These are phyloP conservation scores for Cetradonia linearis DNA, from an alignment of 495 filamentous ascomycete genomes.

Conservation along the genomic window DNA sequence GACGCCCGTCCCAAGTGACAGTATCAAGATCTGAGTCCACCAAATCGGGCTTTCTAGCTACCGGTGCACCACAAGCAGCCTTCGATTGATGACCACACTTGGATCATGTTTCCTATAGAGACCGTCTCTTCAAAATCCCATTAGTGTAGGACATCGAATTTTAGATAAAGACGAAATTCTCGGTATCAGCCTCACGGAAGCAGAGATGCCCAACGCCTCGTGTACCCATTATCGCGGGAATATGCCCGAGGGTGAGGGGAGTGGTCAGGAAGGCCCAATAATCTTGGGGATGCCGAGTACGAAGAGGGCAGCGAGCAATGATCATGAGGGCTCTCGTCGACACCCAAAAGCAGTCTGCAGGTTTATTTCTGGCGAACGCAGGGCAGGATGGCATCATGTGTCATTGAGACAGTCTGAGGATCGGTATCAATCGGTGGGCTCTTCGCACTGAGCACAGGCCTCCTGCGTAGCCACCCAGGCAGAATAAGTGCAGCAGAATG, in stretches of 20 bases:
- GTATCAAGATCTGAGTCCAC: neutral
- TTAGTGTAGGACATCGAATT: conserved; percentile 33
- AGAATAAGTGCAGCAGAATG: neutral
- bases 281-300: neutral
- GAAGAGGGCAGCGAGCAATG: neutral
- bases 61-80: conserved; percentile 30
- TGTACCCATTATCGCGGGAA: neutral
- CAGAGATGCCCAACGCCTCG: conserved; percentile 20
- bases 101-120: conserved; percentile 55
- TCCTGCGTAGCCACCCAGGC: neutral
- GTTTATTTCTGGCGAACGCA: neutral
- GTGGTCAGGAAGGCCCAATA: neutral
- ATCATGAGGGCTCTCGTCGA: conserved; percentile 5
- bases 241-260: neutral
- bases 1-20: neutral
- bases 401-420: neutral
- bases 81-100: conserved; percentile 51
- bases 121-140: conserved; percentile 49
- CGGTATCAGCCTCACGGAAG: conserved; percentile 1
- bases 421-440: conserved; percentile 8
- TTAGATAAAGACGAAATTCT: conserved; percentile 33
- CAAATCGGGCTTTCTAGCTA: neutral
- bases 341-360: conserved; percentile 14
- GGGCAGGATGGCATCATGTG: neutral
- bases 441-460: neutral